These are phyloP conservation scores for Metschnikowia lachancei DNA, from an alignment of 805 yeast species.

Conservation along the genomic window DNA sequence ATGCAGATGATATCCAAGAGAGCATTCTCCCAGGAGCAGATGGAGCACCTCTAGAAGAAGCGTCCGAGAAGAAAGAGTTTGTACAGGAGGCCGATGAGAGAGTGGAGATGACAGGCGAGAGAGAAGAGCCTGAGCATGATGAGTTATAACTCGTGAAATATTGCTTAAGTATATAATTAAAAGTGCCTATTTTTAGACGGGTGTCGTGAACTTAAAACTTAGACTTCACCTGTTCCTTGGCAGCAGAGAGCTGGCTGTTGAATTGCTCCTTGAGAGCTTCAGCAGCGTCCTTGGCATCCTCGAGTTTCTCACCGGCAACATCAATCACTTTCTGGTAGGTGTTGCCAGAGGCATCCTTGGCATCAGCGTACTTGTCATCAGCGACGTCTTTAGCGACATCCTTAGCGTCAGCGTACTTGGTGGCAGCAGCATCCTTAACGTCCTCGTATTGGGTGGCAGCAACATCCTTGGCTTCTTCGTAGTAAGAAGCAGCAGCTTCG, in stretches of 20 bases:
- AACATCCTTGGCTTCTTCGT: conserved; percentile 4
- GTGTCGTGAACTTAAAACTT: conserved; percentile 13
- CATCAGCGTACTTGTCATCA: conserved; percentile 10
- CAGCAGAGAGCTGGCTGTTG: conserved; percentile 9
- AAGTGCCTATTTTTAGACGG: background rate
- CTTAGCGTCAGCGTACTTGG: conserved; percentile 10
- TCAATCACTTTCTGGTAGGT: conserved; percentile 10
- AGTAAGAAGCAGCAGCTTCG: background rate
- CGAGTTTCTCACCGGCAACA: conserved; percentile 4
- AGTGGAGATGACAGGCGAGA: conserved; percentile 6
- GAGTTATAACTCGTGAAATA: conserved; percentile 1
- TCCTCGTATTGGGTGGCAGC: conserved; percentile 6
- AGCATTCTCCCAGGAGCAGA: background rate
- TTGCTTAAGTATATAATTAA: conserved; percentile 4
- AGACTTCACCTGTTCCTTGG: conserved; percentile 17
- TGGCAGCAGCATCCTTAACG: conserved; percentile 8
- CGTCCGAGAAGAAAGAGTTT: conserved; percentile 9
- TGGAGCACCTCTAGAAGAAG: background rate
- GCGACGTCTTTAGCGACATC: conserved; percentile 8
- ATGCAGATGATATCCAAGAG: background rate
- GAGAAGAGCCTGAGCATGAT: conserved; percentile 6
- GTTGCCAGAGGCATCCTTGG: conserved; percentile 9
- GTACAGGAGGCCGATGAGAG: conserved; percentile 14
- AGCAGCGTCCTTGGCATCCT: conserved; percentile 8
- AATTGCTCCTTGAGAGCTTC: conserved; percentile 13